Conservation (phyloP, 805 yeast genomes). For the Ogataea populi-albae region DNA sequence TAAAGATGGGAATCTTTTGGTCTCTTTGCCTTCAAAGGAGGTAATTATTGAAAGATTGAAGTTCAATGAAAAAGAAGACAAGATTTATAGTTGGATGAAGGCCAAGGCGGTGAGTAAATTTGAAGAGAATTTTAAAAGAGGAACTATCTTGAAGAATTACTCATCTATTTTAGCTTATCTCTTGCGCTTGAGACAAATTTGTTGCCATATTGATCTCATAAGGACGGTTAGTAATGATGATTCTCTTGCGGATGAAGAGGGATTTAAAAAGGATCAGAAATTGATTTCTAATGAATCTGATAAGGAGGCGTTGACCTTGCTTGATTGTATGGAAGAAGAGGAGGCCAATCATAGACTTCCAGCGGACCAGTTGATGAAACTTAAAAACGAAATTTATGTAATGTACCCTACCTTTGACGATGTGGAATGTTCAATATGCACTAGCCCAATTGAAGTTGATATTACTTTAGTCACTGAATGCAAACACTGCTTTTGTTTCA, state of each 20-base stretch:
- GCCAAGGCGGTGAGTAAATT: slow-evolving; percentile 64
- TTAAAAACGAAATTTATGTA: slow-evolving; percentile 32
- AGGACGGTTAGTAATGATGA: slow-evolving; percentile 34
- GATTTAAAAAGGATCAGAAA: slow-evolving; percentile 23
- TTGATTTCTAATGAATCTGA: slow-evolving; percentile 8
- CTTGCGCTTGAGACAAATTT: slow-evolving; percentile 77
- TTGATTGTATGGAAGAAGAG: slow-evolving; percentile 25
- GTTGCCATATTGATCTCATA: slow-evolving; percentile 78
- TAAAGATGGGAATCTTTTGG: slow-evolving; percentile 67
- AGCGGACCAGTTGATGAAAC: slow-evolving; percentile 21
- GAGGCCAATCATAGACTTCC: slow-evolving; percentile 25
- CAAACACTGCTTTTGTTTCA: slow-evolving; percentile 75
- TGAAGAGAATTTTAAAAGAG: slow-evolving; percentile 55
- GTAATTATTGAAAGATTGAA: slow-evolving; percentile 64
- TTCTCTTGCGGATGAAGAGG: slow-evolving; percentile 44
- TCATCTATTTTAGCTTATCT: slow-evolving; percentile 81
- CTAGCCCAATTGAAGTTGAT: slow-evolving; percentile 53
- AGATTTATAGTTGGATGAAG: slow-evolving; percentile 66
- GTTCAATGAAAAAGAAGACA: slow-evolving; percentile 63
- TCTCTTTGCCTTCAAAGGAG: slow-evolving; percentile 72
- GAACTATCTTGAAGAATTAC: slow-evolving; percentile 68
- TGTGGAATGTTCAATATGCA: slow-evolving; percentile 83
- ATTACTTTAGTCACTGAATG: slow-evolving; percentile 64
- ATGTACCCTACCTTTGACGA: slow-evolving; percentile 37
- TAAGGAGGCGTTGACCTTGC: slow-evolving; percentile 22